Percentiles rank a stretch among this genome's conserved stretches.
Conservation (phyloP, 177 flowering plant species). For the Telopea speciosissima region DNA sequence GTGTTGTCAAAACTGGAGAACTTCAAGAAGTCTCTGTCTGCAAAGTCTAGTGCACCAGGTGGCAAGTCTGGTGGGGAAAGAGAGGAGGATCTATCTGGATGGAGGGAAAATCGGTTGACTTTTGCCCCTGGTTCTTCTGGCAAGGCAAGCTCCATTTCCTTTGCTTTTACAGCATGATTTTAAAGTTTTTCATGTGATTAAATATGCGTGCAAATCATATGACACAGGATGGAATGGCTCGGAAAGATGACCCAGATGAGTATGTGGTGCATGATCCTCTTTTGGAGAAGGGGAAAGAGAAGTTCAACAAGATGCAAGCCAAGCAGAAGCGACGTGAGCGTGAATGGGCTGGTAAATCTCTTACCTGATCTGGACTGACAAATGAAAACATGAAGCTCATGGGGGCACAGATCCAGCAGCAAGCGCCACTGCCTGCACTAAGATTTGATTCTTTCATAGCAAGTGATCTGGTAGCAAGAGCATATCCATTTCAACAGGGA, state of each 20-base stretch:
- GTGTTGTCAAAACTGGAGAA: slow-evolving; percentile 72
- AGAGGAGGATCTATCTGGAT: slow-evolving; percentile 53
- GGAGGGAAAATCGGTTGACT: slow-evolving; percentile 41
- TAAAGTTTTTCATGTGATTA: neutral
- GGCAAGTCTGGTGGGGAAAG: slow-evolving; percentile 26
- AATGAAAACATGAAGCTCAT: neutral
- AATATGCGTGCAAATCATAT: neutral
- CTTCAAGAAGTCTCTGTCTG: slow-evolving; percentile 40
- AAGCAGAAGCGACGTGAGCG: slow-evolving; percentile 78
- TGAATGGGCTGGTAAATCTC: slow-evolving; percentile 95
- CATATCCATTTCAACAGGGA: slow-evolving; percentile 1
- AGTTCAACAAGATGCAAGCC: slow-evolving; percentile 91
- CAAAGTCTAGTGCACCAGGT: slow-evolving; percentile 23
- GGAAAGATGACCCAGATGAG: slow-evolving; percentile 66
- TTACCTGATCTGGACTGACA: slow-evolving; percentile 35
- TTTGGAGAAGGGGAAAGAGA: slow-evolving; percentile 92
- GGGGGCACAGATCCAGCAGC: neutral
- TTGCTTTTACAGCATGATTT: neutral
- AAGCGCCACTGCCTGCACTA: neutral
- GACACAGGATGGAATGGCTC: slow-evolving; percentile 76
- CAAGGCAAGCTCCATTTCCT: slow-evolving; percentile 41
- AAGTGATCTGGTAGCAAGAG: neutral
- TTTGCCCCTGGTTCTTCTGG: slow-evolving; percentile 47
- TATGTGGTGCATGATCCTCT: slow-evolving; percentile 90
- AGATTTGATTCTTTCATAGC: neutral